Evolutionary conservation across 106 monocot species (phyloP), one percentile per base, ranked within the genome.

Genomic region (Acanthochlamys bracteata): DNA sequence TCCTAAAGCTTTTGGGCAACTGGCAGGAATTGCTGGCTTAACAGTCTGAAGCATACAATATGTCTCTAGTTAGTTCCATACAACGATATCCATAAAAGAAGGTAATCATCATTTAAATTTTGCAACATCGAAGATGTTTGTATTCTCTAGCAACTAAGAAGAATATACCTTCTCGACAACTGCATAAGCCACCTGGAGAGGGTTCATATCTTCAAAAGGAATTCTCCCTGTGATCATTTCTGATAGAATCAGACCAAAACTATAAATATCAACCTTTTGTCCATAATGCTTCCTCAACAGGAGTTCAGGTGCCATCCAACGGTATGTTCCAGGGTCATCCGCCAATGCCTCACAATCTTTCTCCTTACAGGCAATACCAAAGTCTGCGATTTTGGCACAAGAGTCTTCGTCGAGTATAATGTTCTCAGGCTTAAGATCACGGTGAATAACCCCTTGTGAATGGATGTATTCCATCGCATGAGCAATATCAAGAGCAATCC

Each of bases 31-130:
- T 24, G 20, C 27, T 10, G 92, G 92, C 55, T 75, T 25, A 65
- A 59, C 77, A 15, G 69, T 71, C 14, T 85, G 19, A 10, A 23
- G 64, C 60, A 82, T 80, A 61, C 85, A 88, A 42, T 77, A 60
- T 53, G 75, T 72, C 71, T 88, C 88, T 85, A 84, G 11, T 88
- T 79, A 21, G 88, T 88, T 69, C 92, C 92, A 67, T 88, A 93
- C 71, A 88, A 88, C 54, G 85, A 88, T 59, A 93, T 83, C 60
- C 82, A 85, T 11, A 74, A 76, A 20, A 79, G 68, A 3, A 46
- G 66, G 23, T 86, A 68, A 43, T 79, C 16, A 41, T 91, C 76
- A 19, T 86, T 79, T 40, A 93, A 67, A 57, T 14, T 74, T 76
- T 13, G 85, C 77, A 65, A 88, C 79, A 54, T 82, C 75, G n/a